Evolutionary conservation across 2,329 filamentous ascomycete genomes (phyloP).

Genomic region (Colletotrichum abscissum): DNA sequence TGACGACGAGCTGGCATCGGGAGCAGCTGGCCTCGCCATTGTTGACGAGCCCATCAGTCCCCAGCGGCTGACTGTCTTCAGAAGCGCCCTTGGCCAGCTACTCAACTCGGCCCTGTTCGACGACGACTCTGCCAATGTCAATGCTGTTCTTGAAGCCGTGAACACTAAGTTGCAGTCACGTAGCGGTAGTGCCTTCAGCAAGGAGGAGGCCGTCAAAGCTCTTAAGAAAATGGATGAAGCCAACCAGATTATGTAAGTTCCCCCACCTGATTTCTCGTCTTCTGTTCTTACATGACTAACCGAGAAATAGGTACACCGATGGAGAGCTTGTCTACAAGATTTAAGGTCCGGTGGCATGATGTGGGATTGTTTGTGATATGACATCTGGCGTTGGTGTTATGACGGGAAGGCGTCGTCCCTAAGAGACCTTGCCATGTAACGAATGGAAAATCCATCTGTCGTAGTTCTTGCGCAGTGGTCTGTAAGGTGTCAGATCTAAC

Average conservation of each 20-base stretch:
- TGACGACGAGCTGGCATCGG: constrained; percentile 57
- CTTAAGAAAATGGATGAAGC: constrained; percentile 82
- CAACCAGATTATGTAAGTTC: constrained; percentile 92
- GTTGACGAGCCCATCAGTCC: constrained; percentile 64
- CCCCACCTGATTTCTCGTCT: background rate
- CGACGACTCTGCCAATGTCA: constrained; percentile 83
- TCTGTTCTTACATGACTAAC: constrained; percentile 3
- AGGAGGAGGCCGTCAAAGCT: constrained; percentile 79
- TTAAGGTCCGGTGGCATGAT: constrained; percentile 46
- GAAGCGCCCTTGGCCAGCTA: constrained; percentile 82
- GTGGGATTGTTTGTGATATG: background rate
- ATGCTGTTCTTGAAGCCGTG: constrained; percentile 80
- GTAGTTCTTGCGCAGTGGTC: background rate
- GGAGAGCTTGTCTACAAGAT: constrained; percentile 79
- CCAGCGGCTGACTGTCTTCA: constrained; percentile 79
- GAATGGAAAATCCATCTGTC: background rate
- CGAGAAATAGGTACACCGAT: constrained; percentile 61
- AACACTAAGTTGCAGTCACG: constrained; percentile 74
- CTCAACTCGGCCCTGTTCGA: constrained; percentile 86
- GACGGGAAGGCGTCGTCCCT: background rate
- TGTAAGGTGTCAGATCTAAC: background rate
- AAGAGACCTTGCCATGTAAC: background rate
- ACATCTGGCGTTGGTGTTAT: constrained; percentile 8
- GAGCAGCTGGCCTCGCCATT: constrained; percentile 55
- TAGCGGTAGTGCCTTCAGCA: constrained; percentile 71